Evolutionary conservation across 148 eudicot species (phyloP).

Genomic region (Silene uniflora): DNA sequence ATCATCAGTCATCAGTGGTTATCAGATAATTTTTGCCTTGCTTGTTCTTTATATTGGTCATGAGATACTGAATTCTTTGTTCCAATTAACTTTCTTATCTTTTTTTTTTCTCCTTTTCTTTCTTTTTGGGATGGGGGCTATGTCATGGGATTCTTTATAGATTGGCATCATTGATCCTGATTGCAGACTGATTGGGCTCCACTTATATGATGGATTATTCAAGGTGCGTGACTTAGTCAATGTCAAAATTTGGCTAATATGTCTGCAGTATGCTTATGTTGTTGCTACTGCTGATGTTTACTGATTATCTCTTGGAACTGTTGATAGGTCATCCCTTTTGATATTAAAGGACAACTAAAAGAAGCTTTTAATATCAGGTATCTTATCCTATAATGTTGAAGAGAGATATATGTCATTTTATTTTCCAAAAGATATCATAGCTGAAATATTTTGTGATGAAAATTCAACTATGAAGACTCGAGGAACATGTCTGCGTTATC

Average conservation of each 20-base stretch:
- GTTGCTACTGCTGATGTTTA: conserved; percentile 7
- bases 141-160: conserved; percentile 29
- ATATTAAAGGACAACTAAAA: conserved; percentile 90
- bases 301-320: conserved; percentile 15
- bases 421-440: background rate
- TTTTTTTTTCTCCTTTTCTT: conserved; percentile 3
- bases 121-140: conserved; percentile 10
- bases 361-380: conserved; percentile 98
- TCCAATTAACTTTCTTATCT: background rate
- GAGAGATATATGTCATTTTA: background rate
- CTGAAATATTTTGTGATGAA: too few species aligned
- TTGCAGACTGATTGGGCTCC: conserved; percentile 97
- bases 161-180: conserved; percentile 98
- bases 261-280: background rate
- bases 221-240: conserved; percentile 51
- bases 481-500: background rate
- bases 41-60: background rate
- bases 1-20: background rate
- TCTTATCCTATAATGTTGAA: conserved; percentile 4
- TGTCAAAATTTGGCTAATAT: conserved; percentile 3
- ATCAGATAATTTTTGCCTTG: background rate
- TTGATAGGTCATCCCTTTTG: conserved; percentile 85
- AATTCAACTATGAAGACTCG: background rate
- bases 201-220: conserved; percentile 88
- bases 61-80: background rate